Conservation (phyloP, 768 basidiomycete genomes). For the Podaxis sp. region DNA sequence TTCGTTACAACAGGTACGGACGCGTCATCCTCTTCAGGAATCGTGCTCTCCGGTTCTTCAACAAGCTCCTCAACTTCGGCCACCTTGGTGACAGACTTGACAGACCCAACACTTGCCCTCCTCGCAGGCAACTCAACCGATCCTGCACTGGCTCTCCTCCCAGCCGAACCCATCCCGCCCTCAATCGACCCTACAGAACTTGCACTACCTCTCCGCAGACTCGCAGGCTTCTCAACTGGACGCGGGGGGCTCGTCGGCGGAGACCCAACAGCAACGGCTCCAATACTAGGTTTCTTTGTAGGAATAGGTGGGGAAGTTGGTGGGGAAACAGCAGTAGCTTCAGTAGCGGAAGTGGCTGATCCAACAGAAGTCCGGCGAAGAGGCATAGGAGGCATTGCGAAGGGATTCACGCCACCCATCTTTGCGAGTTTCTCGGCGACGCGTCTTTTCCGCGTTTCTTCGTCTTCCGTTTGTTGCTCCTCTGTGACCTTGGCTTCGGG, state of each 20-base stretch:
- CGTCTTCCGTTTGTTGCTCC: constrained; percentile 34
- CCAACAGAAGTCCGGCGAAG: constrained; percentile 21
- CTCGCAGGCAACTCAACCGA: neutral
- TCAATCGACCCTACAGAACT: neutral
- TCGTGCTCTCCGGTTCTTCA: neutral
- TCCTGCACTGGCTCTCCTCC: neutral
- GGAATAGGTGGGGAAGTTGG: constrained; percentile 9
- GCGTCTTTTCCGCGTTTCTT: constrained; percentile 50
- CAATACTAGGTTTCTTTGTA: neutral
- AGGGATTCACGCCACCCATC: constrained; percentile 69
- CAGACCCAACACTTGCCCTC: constrained; percentile 7
- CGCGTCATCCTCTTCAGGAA: neutral
- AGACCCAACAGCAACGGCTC: neutral
- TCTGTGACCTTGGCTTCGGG: neutral
- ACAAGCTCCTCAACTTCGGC: neutral
- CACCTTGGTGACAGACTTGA: neutral
- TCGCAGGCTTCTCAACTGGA: constrained; percentile 1
- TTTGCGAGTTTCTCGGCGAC: constrained; percentile 64
- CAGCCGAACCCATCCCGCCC: neutral
- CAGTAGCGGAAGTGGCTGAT: constrained; percentile 9
- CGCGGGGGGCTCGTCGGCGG: neutral
- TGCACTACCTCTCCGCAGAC: constrained; percentile 3
- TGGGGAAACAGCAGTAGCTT: neutral
- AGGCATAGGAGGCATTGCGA: constrained; percentile 33
- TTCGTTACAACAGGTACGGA: neutral